phyloP scores from a whole-genome alignment of 148 eudicot species.

The Linanthus parryae region DNA sequence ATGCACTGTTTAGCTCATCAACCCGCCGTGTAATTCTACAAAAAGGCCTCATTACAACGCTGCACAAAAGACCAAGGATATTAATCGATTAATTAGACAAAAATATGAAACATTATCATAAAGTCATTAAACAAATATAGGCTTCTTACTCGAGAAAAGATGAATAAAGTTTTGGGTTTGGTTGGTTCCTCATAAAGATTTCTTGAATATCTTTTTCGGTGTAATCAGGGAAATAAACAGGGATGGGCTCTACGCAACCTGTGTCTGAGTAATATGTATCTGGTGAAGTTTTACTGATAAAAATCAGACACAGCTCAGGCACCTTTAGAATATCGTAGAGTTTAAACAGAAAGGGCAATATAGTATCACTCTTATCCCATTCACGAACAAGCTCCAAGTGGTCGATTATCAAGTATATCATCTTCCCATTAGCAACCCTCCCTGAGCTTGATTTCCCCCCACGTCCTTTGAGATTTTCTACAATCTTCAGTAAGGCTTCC shows the following conservation, averaged over 20 bases:
- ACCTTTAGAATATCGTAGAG: slow-evolving; percentile 57
- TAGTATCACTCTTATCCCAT: slow-evolving; percentile 75
- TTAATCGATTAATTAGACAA: too few species aligned
- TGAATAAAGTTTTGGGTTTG: slow-evolving; percentile 57
- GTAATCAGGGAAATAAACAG: slow-evolving; percentile 74
- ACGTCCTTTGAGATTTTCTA: slow-evolving; percentile 46
- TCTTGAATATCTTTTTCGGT: slow-evolving; percentile 71
- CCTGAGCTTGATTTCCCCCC: slow-evolving; percentile 26
- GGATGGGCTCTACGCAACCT: slow-evolving; percentile 69
- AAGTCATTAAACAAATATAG: background rate
- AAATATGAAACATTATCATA: slow-evolving; percentile 9
- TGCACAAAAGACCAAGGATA: slow-evolving; percentile 19
- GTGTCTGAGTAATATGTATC: slow-evolving; percentile 75
- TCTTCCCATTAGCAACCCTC: slow-evolving; percentile 43
- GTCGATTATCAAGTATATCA: slow-evolving; percentile 81
- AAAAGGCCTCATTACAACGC: slow-evolving; percentile 71
- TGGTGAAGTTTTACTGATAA: slow-evolving; percentile 69
- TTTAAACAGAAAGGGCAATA: slow-evolving; percentile 70
- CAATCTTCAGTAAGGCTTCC: slow-evolving; percentile 46
- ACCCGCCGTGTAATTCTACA: slow-evolving; percentile 63
- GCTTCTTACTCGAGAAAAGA: slow-evolving; percentile 89
- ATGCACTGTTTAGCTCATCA: slow-evolving; percentile 60
- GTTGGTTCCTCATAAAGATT: slow-evolving; percentile 56
- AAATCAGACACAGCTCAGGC: slow-evolving; percentile 73
- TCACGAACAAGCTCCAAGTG: slow-evolving; percentile 68